Evolutionary conservation across 345 rosid species (phyloP).

Genomic region (Firmiana major): DNA sequence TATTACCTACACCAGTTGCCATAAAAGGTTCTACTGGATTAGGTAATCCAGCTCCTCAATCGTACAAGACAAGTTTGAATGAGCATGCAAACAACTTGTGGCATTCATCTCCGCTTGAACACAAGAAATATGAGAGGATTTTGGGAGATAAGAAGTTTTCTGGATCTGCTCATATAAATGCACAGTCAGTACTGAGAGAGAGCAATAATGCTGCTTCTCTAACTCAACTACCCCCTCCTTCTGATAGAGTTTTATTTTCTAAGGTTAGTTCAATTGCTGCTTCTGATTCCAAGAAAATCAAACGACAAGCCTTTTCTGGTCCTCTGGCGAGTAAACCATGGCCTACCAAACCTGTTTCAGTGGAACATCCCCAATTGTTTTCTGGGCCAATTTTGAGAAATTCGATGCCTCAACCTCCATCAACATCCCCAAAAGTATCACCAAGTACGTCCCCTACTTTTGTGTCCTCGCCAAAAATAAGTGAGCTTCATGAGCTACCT

Average conservation of each 20-base stretch:
- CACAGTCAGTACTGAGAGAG: conserved; percentile 50
- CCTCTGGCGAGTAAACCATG: conserved; percentile 51
- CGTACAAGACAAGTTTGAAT: conserved; percentile 36
- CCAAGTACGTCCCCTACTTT: conserved; percentile 66
- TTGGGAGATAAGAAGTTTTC: conserved; percentile 40
- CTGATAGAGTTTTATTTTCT: conserved; percentile 48
- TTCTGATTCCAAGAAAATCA: conserved; percentile 47
- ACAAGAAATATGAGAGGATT: conserved; percentile 27
- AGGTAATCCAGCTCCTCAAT: conserved; percentile 28
- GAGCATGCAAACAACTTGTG: conserved; percentile 35
- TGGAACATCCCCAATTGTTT: conserved; percentile 46
- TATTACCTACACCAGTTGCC: conserved; percentile 78
- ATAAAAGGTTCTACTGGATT: conserved; percentile 42
- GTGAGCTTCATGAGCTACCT: conserved; percentile 99
- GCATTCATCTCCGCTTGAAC: conserved; percentile 81
- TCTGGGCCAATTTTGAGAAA: conserved; percentile 71
- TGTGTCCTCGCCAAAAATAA: conserved; percentile 77
- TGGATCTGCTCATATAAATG: conserved; percentile 29
- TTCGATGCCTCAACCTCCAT: conserved; percentile 43
- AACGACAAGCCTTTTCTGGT: conserved; percentile 76
- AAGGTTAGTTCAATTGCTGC: conserved; percentile 33
- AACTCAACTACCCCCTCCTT: conserved; percentile 55
- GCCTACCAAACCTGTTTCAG: conserved; percentile 37
- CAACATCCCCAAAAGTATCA: conserved; percentile 53
- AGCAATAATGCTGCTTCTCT: conserved; percentile 45